phyloP scores from a whole-genome alignment of 306 rosid genomes.

The Cucurbita maxima region DNA sequence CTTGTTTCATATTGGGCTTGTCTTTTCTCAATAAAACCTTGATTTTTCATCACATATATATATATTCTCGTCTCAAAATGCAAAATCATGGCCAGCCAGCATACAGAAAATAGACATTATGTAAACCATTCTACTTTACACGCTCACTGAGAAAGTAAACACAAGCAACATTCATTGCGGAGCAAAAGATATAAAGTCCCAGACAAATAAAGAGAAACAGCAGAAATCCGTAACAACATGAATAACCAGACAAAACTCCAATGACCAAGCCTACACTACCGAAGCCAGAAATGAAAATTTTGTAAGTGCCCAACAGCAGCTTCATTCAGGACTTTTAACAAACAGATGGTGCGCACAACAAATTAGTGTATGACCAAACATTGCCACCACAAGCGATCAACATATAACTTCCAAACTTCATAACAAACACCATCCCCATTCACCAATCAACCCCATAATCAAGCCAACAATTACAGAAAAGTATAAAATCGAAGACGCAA shows the following conservation, averaged over 20 bases:
- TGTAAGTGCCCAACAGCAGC: background rate
- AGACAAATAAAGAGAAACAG: background rate
- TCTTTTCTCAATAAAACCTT: background rate
- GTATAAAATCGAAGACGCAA: background rate
- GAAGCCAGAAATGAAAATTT: background rate
- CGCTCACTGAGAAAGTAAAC: background rate
- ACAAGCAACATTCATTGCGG: background rate
- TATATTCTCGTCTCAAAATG: background rate
- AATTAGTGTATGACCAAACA: background rate
- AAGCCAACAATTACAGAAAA: background rate
- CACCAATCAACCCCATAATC: background rate
- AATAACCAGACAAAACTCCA: background rate
- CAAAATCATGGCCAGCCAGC: background rate
- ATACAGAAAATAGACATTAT: background rate
- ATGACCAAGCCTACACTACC: background rate
- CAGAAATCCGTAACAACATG: background rate
- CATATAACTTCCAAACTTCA: background rate
- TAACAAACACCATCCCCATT: background rate
- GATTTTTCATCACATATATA: background rate
- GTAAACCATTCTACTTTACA: background rate
- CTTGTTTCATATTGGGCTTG: background rate
- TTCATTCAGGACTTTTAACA: constrained; percentile 15
- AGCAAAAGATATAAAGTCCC: background rate
- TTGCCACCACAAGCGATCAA: background rate
- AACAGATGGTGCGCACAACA: constrained; percentile 3